Percentiles rank a stretch among this genome's conserved stretches.
phyloP scores from a whole-genome alignment of 495 filamentous ascomycete species.

The Xylaria telfairii region DNA sequence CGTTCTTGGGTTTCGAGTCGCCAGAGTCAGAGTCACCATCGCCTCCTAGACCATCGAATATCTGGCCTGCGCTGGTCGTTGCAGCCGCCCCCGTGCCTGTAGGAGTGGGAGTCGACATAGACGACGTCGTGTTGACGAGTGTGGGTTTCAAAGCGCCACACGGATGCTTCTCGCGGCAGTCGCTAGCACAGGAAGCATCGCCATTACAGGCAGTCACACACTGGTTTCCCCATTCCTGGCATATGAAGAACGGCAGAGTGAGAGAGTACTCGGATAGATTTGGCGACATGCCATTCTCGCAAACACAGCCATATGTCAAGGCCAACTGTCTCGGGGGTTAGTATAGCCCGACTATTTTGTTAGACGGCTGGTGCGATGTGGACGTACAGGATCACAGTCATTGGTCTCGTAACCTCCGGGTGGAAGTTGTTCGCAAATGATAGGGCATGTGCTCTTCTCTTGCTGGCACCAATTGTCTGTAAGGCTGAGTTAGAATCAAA shows the following conservation, averaged over 20 bases:
- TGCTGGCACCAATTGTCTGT: conserved; percentile 72
- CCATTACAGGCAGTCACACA: conserved; percentile 68
- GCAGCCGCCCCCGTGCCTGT: conserved; percentile 33
- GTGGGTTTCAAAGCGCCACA: conserved; percentile 80
- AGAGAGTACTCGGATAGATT: conserved; percentile 83
- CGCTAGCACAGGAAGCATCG: conserved; percentile 64
- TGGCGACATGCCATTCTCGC: conserved; percentile 71
- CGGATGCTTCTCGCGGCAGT: conserved; percentile 73
- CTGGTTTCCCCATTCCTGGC: conserved; percentile 72
- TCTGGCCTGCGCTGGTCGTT: conserved; percentile 43
- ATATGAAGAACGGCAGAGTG: conserved; percentile 86
- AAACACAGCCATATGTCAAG: conserved; percentile 76
- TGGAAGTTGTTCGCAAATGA: conserved; percentile 76
- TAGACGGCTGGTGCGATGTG: background rate
- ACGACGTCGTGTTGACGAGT: conserved; percentile 63
- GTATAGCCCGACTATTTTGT: background rate
- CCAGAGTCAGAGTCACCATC: conserved; percentile 25
- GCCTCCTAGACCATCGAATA: conserved; percentile 60
- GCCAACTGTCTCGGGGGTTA: conserved; percentile 55
- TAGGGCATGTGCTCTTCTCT: conserved; percentile 72
- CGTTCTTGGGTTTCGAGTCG: conserved; percentile 25
- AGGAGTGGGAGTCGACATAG: conserved; percentile 48
- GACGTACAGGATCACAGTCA: conserved; percentile 69
- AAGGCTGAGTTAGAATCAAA: conserved; percentile 34
- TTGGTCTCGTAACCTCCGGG: conserved; percentile 62